Base-by-base conservation (phyloP, 805 yeast genomes). In the Komagataella mondaviorum region DNA sequence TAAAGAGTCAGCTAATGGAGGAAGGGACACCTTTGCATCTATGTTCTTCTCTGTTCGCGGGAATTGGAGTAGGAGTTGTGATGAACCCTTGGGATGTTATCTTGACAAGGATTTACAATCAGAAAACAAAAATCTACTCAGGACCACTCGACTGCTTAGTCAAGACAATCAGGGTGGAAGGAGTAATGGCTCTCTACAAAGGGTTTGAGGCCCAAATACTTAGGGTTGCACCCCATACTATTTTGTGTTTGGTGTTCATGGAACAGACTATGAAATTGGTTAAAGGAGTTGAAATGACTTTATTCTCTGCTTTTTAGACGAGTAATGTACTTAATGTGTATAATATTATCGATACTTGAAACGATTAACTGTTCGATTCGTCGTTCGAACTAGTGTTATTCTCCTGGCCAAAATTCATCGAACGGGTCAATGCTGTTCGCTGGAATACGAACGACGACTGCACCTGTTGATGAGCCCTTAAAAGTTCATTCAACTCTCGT, bases 31-130 rank as follows among this genome's bases (percentile, higher is more conserved):
- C 74, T 2, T 69, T 86, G 54, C 96, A 89, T 64, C 73, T 91
- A 55, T 61, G 76, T 8, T 79, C 96, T 1, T 79, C 89, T 46
- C 80, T 90, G 1, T 69, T 76, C 55, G 83, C 96, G 6, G 99
- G 99, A 47, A 64, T 89, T 45, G 96, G 96, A 59, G 98, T 93
- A 36, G 90, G 95, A 50, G 72, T 90, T 18, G 96, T 88, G 36
- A 91, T 93, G 97, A 93, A 90, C 65, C 98, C 99, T 14, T 89
- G 96, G 80, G 99, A 93, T 67, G 98, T 93, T 47, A 77, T 93
- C 50, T 72, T 93, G 68, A 93, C 99, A 1, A 80, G 99, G 71
- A 84, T 93, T 65, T 93, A 91, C 69, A 93, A 93, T 68, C 98
- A 93, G 66, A 86, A 83, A 67, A 96, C 96, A 49, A 76, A 86